Evolutionary conservation across 2,329 filamentous ascomycete genomes (phyloP), one percentile per base, ranked within the genome.

Genomic region (Corniculantispora saksenae): DNA sequence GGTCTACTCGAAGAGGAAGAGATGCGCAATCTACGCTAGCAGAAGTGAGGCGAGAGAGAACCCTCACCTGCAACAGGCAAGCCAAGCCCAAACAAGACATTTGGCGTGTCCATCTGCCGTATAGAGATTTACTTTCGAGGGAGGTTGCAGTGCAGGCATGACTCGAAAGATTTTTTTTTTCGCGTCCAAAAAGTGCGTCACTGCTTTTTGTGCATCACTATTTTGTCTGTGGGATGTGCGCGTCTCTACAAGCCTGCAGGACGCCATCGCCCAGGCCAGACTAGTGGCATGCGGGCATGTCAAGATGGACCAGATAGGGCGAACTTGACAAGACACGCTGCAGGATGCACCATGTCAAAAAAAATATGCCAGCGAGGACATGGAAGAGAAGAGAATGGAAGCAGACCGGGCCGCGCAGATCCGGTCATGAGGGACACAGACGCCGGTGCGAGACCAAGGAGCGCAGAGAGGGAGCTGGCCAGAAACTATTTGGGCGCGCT

Each of bases 141-240:
- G 13, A 38, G 35, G 35, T n/a, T 51, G 48, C 10, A 51, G 21
- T 51, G 48, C 38, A 57, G 23, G 43, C 27, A 35, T 50, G 57
- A 59, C 57, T 59, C 40, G 55, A 57, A 57, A 57, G 25, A n/a
- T n/a, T n/a, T n/a, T n/a, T 57, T 54, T 51, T 51, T 29, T 29
- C 23, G 9, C 48, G 12, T 29, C 17, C 13, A 15, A 54, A 35
- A 54, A 35, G 5, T 54, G 51, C 29, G 51, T 54, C 51, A 35
- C 17, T 10, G 29, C 35, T 8, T 38, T 8, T 38, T 38, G 7
- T 38, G 7, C 35, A 38, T 8, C 35, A 38, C 8, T 13, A 38
- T 38, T 38, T 38, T 7, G 35, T 38, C 8, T 9, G 12, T 47
- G 12, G 43, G 43, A 47, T 6, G 19, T 53, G 50, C 32, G 23